phyloP scores from a whole-genome alignment of 2,329 filamentous ascomycete species.

The Colletotrichum horii region DNA sequence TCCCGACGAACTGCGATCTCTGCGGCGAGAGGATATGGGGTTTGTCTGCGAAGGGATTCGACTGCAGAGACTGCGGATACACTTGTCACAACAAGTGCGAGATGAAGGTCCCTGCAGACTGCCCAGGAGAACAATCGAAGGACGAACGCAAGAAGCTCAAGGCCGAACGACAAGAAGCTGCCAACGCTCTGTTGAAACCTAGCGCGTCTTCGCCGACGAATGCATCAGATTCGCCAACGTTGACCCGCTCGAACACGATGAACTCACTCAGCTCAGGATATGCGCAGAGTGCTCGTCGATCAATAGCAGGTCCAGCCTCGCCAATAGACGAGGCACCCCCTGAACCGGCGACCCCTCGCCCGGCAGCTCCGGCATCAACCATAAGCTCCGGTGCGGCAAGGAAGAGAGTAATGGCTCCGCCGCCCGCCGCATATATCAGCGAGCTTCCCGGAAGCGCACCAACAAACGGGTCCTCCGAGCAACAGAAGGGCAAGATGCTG shows the following conservation, averaged over 20 bases:
- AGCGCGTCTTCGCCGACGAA: slow-evolving; percentile 43
- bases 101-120: slow-evolving; percentile 97
- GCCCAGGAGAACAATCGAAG: slow-evolving; percentile 90
- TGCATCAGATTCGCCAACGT: slow-evolving; percentile 64
- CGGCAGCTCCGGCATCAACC: slow-evolving; percentile 17
- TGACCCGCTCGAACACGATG: slow-evolving; percentile 86
- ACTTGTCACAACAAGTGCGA: slow-evolving; percentile 99
- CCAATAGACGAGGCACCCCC: slow-evolving; percentile 52
- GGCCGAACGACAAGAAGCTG: slow-evolving; percentile 79
- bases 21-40: slow-evolving; percentile 98
- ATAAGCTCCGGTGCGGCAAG: slow-evolving; percentile 37
- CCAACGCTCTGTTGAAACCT: slow-evolving; percentile 64
- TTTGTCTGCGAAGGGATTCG: slow-evolving; percentile 92
- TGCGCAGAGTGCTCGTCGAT: slow-evolving; percentile 77
- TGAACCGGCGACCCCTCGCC: slow-evolving; percentile 38
- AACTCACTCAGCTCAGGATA: slow-evolving; percentile 90
- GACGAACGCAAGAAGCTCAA: slow-evolving; percentile 97
- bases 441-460: slow-evolving; percentile 61
- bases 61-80: slow-evolving; percentile 95
- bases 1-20: slow-evolving; percentile 96
- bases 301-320: slow-evolving; percentile 64
- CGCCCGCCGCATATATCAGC: slow-evolving; percentile 80
- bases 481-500: slow-evolving; percentile 84
- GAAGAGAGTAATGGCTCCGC: slow-evolving; percentile 84
- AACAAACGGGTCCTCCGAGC: slow-evolving; percentile 49